Percentiles rank a stretch among this genome's conserved stretches.
Evolutionary conservation across 164 flowering plant species (phyloP).

Genomic region (Macadamia tetraphylla): DNA sequence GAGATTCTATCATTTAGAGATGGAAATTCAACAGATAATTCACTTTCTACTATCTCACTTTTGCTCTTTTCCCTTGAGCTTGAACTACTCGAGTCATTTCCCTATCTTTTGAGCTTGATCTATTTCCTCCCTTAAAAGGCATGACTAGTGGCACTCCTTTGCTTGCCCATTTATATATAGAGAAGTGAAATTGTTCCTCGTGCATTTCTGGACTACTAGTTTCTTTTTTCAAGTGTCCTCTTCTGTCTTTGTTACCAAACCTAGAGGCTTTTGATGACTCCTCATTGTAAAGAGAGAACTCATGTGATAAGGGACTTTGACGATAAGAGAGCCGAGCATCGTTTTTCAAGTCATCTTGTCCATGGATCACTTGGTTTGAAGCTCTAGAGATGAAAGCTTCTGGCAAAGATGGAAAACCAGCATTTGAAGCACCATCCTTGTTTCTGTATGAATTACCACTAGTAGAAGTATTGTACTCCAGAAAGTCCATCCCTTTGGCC

Average conservation of each 20-base stretch:
- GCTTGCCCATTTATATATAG: slow-evolving; percentile 91
- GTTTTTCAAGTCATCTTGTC: slow-evolving; percentile 25
- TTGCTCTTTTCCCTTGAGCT: no score
- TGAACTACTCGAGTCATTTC: background rate
- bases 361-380: slow-evolving; percentile 24
- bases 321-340: slow-evolving; percentile 20
- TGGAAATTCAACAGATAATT: slow-evolving; percentile 11
- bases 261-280: slow-evolving; percentile 15
- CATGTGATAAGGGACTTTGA: slow-evolving; percentile 38
- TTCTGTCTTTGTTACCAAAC: slow-evolving; percentile 20
- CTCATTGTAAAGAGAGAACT: slow-evolving; percentile 23
- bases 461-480: slow-evolving; percentile 23
- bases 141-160: slow-evolving; percentile 47
- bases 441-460: slow-evolving; percentile 20
- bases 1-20: slow-evolving; percentile 5
- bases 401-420: slow-evolving; percentile 25
- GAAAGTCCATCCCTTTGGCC: slow-evolving; percentile 35
- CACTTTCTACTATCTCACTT: slow-evolving; percentile 10
- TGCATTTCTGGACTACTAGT: slow-evolving; percentile 18
- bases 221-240: slow-evolving; percentile 14
- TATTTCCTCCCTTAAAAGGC: slow-evolving; percentile 33
- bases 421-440: slow-evolving; percentile 26
- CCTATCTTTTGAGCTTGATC: slow-evolving; percentile 26
- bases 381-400: slow-evolving; percentile 31
- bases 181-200: slow-evolving; percentile 63